phyloP scores from a whole-genome alignment of 1,139 yeast species.

The Arxiozyma telluris region DNA sequence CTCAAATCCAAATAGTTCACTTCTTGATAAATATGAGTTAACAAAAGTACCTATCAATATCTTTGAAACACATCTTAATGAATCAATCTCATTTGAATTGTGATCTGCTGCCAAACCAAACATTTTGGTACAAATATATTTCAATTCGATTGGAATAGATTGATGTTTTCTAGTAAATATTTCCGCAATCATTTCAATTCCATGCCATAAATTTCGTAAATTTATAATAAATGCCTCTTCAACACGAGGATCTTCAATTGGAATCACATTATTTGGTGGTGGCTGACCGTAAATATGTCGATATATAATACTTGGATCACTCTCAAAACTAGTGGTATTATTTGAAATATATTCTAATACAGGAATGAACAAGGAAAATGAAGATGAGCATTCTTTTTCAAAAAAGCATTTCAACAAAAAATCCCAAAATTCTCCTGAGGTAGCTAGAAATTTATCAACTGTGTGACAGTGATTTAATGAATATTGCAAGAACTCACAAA shows the following conservation, averaged over 20 bases:
- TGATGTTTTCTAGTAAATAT: conserved; percentile 38
- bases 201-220: conserved; percentile 66
- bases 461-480: conserved; percentile 19
- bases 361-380: conserved; percentile 45
- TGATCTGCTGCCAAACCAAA: conserved; percentile 43
- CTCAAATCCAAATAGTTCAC: conserved; percentile 28
- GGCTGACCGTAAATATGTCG: conserved; percentile 36
- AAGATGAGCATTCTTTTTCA: conserved; percentile 33
- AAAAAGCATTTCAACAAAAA: conserved; percentile 34
- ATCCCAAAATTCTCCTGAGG: conserved; percentile 35
- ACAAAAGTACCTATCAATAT: conserved; percentile 71
- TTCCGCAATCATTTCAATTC: conserved; percentile 49
- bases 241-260: conserved; percentile 71
- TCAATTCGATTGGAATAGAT: conserved; percentile 56
- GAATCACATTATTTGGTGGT: conserved; percentile 47
- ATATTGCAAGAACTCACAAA: conserved; percentile 43
- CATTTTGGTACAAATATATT: conserved; percentile 38
- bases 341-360: conserved; percentile 37
- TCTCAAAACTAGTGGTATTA: conserved; percentile 61
- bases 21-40: conserved; percentile 36
- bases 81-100: conserved; percentile 30
- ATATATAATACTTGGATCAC: conserved; percentile 69
- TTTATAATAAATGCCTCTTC: conserved; percentile 62
- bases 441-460: conserved; percentile 17
- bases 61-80: conserved; percentile 49